phyloP scores from a whole-genome alignment of 2,329 filamentous ascomycete genomes.

The Aspergillus tamarii region DNA sequence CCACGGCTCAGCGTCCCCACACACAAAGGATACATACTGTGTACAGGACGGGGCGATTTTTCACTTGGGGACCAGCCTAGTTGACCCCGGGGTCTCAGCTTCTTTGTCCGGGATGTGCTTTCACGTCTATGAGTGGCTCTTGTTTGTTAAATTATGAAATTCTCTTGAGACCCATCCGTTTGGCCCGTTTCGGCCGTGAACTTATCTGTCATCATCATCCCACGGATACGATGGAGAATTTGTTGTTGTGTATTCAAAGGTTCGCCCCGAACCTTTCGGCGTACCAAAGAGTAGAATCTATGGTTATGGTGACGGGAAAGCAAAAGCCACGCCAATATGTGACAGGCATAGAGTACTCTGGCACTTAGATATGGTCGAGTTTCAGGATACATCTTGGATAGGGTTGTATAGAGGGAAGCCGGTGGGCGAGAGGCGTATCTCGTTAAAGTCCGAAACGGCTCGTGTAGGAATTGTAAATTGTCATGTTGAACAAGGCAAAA shows the following conservation, averaged over 20 bases:
- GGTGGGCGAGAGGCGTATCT: neutral
- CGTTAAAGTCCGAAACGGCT: neutral
- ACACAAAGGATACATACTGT: conserved; percentile 10
- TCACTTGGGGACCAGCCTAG: conserved; percentile 16
- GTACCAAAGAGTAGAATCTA: conserved; percentile 23
- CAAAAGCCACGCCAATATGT: neutral
- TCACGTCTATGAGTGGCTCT: conserved; percentile 17
- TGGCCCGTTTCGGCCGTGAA: conserved; percentile 14
- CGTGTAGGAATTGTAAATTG: neutral
- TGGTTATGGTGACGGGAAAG: neutral
- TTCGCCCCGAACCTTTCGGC: conserved; percentile 33
- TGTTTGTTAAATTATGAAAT: neutral
- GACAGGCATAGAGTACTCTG: neutral
- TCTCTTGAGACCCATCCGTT: conserved; percentile 11
- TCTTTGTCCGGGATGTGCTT: conserved; percentile 10
- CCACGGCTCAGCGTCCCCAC: conserved; percentile 30
- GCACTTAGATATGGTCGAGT: neutral
- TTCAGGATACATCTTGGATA: neutral
- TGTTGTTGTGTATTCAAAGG: conserved; percentile 22
- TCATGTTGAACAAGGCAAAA: neutral
- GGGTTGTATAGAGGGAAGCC: neutral
- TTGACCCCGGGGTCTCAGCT: conserved; percentile 21
- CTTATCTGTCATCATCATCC: conserved; percentile 7
- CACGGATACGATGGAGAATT: conserved; percentile 1
- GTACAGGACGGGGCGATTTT: conserved; percentile 2